Percentiles rank a stretch among this genome's conserved stretches.
phyloP scores from a whole-genome alignment of 441 rosid genomes.

The Erodium chrysanthum region DNA sequence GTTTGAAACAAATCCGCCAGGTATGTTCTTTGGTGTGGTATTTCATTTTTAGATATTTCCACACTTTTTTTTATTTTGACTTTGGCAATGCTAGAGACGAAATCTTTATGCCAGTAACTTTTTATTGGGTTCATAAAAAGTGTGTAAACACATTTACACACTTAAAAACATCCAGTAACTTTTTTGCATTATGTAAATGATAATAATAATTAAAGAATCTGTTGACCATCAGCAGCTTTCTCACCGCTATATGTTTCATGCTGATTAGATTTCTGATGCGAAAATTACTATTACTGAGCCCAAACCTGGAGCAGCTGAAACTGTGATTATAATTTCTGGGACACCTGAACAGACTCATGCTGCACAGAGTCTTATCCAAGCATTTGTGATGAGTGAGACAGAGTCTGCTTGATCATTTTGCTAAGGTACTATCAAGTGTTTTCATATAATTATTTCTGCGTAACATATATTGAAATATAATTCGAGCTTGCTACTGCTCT shows the following conservation, averaged over 20 bases:
- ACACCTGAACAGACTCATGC: conserved; percentile 82
- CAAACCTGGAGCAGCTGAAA: conserved; percentile 51
- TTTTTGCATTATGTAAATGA: too few species aligned
- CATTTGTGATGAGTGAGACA: conserved; percentile 63
- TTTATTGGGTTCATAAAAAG: too few species aligned
- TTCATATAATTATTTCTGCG: not conserved
- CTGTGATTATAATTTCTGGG: conserved; percentile 61
- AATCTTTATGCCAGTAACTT: too few species aligned
- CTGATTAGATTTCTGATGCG: conserved; percentile 62
- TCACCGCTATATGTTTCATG: not conserved
- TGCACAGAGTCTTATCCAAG: conserved; percentile 76
- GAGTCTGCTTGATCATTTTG: conserved; percentile 31
- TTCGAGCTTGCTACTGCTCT: not conserved
- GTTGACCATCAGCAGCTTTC: not conserved
- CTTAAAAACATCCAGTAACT: too few species aligned
- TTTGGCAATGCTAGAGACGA: too few species aligned
- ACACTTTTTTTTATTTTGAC: too few species aligned
- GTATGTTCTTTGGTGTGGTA: conserved; percentile 23
- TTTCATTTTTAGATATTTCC: not conserved
- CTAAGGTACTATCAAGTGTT: conserved; percentile 19
- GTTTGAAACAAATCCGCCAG: conserved; percentile 62
- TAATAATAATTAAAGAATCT: too few species aligned
- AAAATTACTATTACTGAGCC: conserved; percentile 48
- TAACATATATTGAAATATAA: not conserved
- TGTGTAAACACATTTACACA: too few species aligned